These are phyloP conservation scores for Pachysolen tannophilus DNA, from an alignment of 805 yeast genomes.

Conservation along the genomic window DNA sequence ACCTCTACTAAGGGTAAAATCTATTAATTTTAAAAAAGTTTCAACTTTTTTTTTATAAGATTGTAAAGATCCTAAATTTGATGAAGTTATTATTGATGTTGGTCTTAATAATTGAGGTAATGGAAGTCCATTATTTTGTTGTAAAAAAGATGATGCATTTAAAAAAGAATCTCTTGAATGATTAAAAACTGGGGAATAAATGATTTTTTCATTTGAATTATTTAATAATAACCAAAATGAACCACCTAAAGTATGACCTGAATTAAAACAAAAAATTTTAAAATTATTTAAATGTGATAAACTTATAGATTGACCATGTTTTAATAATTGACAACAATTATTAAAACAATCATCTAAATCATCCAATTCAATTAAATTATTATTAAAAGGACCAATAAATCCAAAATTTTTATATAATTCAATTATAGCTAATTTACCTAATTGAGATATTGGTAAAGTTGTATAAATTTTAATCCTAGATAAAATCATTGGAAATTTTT, in stretches of 20 bases:
- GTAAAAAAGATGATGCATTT: constrained; percentile 46
- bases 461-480: constrained; percentile 71
- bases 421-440: constrained; percentile 81
- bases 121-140: too few relatives aligned
- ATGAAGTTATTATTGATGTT: constrained; percentile 70
- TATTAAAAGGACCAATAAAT: constrained; percentile 60
- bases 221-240: constrained; percentile 69
- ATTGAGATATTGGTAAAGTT: constrained; percentile 80
- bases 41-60: constrained; percentile 59
- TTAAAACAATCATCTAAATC: constrained; percentile 54
- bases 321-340: constrained; percentile 64
- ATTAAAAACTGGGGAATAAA: constrained; percentile 92
- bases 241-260: constrained; percentile 94
- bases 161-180: constrained; percentile 84
- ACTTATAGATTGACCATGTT: constrained; percentile 69
- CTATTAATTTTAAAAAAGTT: constrained; percentile 52
- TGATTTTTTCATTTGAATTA: constrained; percentile 68
- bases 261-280: constrained; percentile 71
- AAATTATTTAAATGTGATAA: constrained; percentile 55
- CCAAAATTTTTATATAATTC: constrained; percentile 74
- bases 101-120: constrained; percentile 66
- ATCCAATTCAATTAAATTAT: constrained; percentile 50
- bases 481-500: constrained; percentile 46
- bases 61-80: constrained; percentile 56
- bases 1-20: constrained; percentile 60